Percentiles rank a stretch among this genome's conserved stretches.
Evolutionary conservation across 2,329 filamentous ascomycete genomes (phyloP).

Genomic region (Scedosporium apiospermum): DNA sequence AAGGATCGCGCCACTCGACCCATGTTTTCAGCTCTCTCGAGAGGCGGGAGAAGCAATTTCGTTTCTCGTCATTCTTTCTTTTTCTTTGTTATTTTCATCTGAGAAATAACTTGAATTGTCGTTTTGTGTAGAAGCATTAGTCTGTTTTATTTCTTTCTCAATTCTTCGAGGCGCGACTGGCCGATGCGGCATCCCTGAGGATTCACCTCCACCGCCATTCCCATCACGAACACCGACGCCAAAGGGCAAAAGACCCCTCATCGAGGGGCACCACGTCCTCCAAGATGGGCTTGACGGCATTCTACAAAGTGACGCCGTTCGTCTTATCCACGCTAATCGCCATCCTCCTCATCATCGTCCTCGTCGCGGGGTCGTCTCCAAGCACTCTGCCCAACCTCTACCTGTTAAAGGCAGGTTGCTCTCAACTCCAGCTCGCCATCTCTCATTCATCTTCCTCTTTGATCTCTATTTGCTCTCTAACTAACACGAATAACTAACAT

Average conservation of each 20-base stretch:
- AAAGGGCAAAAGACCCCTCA: background rate
- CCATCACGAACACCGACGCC: background rate
- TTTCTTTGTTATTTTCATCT: background rate
- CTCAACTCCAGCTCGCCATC: background rate
- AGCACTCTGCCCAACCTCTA: constrained; percentile 15
- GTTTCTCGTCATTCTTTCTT: background rate
- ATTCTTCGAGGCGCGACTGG: too few relatives aligned
- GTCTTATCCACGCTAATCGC: constrained; percentile 16
- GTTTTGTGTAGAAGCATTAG: too few relatives aligned
- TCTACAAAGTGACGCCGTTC: constrained; percentile 11
- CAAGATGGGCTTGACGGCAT: constrained; percentile 1
- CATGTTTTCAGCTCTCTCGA: background rate
- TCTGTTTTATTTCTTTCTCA: too few relatives aligned
- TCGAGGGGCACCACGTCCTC: background rate
- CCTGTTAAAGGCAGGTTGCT: constrained; percentile 21
- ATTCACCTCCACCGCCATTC: too few relatives aligned
- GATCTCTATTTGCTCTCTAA: background rate
- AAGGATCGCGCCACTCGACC: background rate
- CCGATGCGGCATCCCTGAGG: too few relatives aligned
- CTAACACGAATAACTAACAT: background rate
- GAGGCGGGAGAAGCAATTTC: background rate
- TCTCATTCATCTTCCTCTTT: background rate
- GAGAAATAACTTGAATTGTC: too few relatives aligned
- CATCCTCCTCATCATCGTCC: constrained; percentile 16
- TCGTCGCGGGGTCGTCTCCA: constrained; percentile 19